Evolutionary conservation across 1,139 yeast genomes (phyloP), one percentile per base, ranked within the genome.

Genomic region (Diutina pseudorugosa): DNA sequence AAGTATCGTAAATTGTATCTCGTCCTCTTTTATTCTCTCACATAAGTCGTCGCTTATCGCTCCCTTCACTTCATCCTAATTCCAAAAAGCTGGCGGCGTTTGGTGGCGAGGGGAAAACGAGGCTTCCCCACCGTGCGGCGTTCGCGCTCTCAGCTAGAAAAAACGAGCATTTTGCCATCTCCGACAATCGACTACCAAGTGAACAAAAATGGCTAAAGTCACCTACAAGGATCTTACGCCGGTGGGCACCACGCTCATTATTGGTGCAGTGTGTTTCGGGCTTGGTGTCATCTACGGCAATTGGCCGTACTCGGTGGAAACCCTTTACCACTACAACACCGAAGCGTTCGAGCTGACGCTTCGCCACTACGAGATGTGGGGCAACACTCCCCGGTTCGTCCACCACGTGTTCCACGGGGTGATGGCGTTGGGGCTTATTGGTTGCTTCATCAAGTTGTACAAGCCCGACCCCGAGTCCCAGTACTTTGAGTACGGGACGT

Each of bases 401-500:
- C 79, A 80, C 61, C 77, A 84, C 62, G 74, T 79, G 27, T 72
- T 86, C 59, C 90, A 88, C 60, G 69, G 65, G 51, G 76, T 83
- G 47, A 71, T 82, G 52, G 69, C 62, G 1, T 54, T 89, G 47
- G 97, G 95, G 2, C 72, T 89, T 54, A 51, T 80, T 51, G 96
- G 96, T 12, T 72, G 84, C 55, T 74, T 85, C 59, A 76, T 86
- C 65, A 89, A 90, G 72, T 77, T 91, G 54, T 89, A 84, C 72
- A 86, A 85, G 69, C 97, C 98, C 18, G 67, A 79, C 52, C 93
- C 85, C 55, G 94, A 93, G 53, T 77, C 88, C 62, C 83, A 83
- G 65, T 79, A 85, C 65, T 91, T 93, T 65, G 98, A 93, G 67
- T 95, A 94, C 59, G 96, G 93, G 49, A 74, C 95, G 12, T 73